Evolutionary conservation across 75 land plant species (phyloP), one percentile per base, ranked within the genome.

Genomic region (Pseudotsuga menziesii): DNA sequence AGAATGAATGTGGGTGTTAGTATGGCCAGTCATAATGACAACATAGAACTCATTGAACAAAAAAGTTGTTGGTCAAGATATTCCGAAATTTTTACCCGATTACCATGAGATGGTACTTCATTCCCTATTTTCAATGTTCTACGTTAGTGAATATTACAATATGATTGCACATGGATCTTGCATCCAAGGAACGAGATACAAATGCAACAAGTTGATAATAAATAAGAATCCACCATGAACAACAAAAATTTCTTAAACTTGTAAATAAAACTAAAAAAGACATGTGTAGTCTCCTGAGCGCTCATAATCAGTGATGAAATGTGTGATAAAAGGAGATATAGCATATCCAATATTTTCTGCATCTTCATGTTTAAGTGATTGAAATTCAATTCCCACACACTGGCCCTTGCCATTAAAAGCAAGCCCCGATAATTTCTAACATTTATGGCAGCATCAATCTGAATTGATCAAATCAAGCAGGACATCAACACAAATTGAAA

Each of bases 351-450:
- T 96, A 66, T 96, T 96, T 77, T 96, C 99, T 11, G 81, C 99
- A 83, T 97, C 99, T 81, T 94, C 99, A 79, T 94, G 92, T 77
- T 92, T 97, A 39, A 97, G 84, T n/a, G 93, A 97, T 75, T 94
- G 99, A 80, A 97, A 97, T 82, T 98, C 98, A 74, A 97, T 97
- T n/a, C 98, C 99, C 26, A 97, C 99, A 85, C 99, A 94, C 52
- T 92, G 86, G 1, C 99, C 99, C 71, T 86, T 85, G 73, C 89
- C 91, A 84, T 92, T 97, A 77, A 97, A 94, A 19, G 98, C 95
- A 82, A 98, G 95, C 99, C 99, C 58, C 99, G 95, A 58, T 98
- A 96, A 80, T 96, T 96, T 44, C 99, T 98, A 41, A 95, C 89
- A 74, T 96, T 96, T 54, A 96, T 96, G 36, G 98, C 99, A 75